Base-by-base conservation (phyloP, 257 asterid species). In the Solanum clarkiae region DNA sequence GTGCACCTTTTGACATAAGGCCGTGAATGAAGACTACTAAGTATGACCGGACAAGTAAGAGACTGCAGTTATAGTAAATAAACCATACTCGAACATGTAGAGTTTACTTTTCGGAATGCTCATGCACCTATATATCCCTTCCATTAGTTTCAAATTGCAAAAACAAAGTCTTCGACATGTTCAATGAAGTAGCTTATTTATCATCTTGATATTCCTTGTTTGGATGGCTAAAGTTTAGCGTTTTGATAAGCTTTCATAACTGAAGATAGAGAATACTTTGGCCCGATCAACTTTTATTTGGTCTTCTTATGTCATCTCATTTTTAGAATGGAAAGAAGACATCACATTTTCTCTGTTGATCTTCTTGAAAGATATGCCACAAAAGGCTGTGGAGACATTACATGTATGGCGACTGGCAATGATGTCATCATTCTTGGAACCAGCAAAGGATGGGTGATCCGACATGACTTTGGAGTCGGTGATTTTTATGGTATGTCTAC, bases 381-480 rank as follows among this genome's bases (percentile, higher is more conserved):
- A 44, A 94, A 97, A 88, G 99, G 98, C 56, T 92, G 91, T 32
- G 98, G 99, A 83, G 94, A 89, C 80, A 91, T 95, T 84, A 97
- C n/a, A n/a, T n/a, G 98, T 90, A 92, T 95, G 98, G 92, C 98
- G 66, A 97, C 99, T 8, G 99, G 98, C 24, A 95, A 97, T 86
- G 98, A 95, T 87, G 98, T 97, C 88, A 92, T 93, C 84, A 92
- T 92, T 74, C 80, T 97, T 86, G 99, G 99, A 14, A 97, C 99
- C 65, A 93, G 95, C 91, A 95, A 94, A 90, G 99, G 98, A 11
- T 95, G 97, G 95, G 91, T 97, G 85, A 95, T 95, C 86, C 93
- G 99, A 88, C 95, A 94, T 62, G 98, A 97, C 91, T 97, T 97
- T 87, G 97, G 97, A 71, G 93, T 84, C 24, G 99, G 98, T 62